phyloP scores from a whole-genome alignment of 2,329 filamentous ascomycete genomes.

The Tolypocladium album region DNA sequence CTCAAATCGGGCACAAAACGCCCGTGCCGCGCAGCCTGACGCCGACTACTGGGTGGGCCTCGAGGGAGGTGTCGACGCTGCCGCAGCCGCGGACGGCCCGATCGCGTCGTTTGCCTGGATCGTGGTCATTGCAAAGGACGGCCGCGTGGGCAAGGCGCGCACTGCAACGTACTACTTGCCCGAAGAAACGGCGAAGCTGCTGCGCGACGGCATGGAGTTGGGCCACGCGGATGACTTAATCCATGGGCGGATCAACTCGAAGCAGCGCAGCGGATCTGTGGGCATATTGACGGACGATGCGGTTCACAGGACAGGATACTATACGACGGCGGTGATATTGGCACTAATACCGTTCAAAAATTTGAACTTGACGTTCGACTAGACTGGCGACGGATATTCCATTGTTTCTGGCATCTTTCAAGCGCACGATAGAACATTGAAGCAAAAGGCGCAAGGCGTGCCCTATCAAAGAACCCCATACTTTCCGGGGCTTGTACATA shows the following conservation, averaged over 20 bases:
- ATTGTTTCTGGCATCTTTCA: neutral
- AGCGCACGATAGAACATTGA: neutral
- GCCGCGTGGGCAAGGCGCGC: slow-evolving; percentile 22
- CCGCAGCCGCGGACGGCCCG: slow-evolving; percentile 5
- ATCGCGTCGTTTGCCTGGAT: slow-evolving; percentile 30
- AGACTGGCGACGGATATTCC: neutral
- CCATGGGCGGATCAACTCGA: slow-evolving; percentile 25
- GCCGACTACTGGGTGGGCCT: slow-evolving; percentile 30
- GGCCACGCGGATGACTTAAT: slow-evolving; percentile 27
- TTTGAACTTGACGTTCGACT: slow-evolving; percentile 17
- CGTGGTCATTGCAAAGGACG: slow-evolving; percentile 15
- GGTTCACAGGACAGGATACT: slow-evolving; percentile 23
- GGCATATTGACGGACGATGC: slow-evolving; percentile 27
- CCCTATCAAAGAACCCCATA: too few species aligned
- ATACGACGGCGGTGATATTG: slow-evolving; percentile 26
- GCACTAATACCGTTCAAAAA: slow-evolving; percentile 31
- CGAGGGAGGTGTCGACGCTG: slow-evolving; percentile 26
- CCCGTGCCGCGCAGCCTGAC: slow-evolving; percentile 14
- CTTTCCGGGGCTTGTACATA: too few species aligned
- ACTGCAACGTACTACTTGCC: slow-evolving; percentile 26
- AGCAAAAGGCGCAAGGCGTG: too few species aligned
- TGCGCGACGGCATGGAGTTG: slow-evolving; percentile 26
- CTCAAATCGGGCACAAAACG: slow-evolving; percentile 23
- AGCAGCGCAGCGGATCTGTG: slow-evolving; percentile 26
- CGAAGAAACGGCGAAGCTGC: slow-evolving; percentile 21